Percentiles rank a stretch among this genome's conserved stretches.
Evolutionary conservation across 2,329 filamentous ascomycete species (phyloP).

Genomic region (Beauveria australis): DNA sequence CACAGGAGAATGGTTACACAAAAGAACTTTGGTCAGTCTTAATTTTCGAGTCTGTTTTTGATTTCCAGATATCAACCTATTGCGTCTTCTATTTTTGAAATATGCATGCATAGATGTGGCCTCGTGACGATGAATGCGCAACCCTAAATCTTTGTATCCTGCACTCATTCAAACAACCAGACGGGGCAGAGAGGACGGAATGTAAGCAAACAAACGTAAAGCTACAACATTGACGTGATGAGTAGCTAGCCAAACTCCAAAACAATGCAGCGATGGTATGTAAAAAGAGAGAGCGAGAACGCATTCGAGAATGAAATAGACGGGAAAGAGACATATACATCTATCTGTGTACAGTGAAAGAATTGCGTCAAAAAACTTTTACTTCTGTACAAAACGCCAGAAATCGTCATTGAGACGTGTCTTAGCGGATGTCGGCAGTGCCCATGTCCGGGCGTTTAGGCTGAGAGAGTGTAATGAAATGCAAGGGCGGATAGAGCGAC

Average conservation of each 20-base stretch:
- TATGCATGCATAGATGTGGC: background rate
- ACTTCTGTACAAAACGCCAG: background rate
- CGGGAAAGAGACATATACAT: background rate
- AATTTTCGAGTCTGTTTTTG: background rate
- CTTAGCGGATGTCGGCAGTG: no score
- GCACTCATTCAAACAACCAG: background rate
- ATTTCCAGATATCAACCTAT: background rate
- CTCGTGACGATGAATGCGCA: background rate
- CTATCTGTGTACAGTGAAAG: background rate
- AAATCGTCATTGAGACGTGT: background rate
- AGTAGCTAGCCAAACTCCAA: background rate
- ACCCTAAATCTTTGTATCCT: background rate
- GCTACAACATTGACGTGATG: background rate
- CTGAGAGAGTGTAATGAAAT: background rate
- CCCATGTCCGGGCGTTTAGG: background rate
- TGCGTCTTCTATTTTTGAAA: background rate
- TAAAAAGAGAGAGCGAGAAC: background rate
- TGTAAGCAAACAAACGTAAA: background rate
- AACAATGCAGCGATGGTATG: conserved; percentile 7
- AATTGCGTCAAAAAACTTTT: background rate
- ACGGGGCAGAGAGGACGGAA: background rate
- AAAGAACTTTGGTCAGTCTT: conserved; percentile 8
- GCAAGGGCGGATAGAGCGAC: background rate
- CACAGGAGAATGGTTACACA: conserved; percentile 11
- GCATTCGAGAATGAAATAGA: background rate